Evolutionary conservation across 106 monocot species (phyloP), one percentile per base, ranked within the genome.

Genomic region (Gastrodia elata): DNA sequence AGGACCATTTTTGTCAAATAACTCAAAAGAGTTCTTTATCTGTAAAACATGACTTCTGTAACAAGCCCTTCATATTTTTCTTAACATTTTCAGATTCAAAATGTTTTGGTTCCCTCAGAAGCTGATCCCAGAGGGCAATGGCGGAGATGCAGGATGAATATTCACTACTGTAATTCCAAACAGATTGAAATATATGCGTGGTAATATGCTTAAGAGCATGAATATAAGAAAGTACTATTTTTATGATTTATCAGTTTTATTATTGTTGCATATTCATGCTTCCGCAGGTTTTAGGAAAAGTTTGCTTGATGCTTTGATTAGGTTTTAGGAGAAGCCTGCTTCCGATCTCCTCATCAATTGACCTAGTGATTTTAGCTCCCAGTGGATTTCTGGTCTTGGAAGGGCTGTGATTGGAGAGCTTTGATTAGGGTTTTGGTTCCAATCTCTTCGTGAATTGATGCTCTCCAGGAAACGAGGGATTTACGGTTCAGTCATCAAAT

Each of bases 121-220:
- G 90, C 90, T 61, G 87, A 92, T 74, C 87, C 77, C 74, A 41
- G 74, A 80, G 73, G 68, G 30, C 65, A 73, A 6, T 96, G 96
- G 96, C 39, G 48, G 55, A 81, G 68, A 22, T 96, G 96, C 80
- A 92, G 61, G 73, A 42, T 78, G 73, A 85, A 96, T 64, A 85
- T 96, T 64, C 76, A 64, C 34, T 68, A 88, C 58, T 92, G 92
- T 76, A 77, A 83, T 68, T 52, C 85, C 68, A 78, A 82, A 11
- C 90, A 92, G 78, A 77, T 92, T 55, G 69, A 86, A 72, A 26
- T 75, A 7, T 83, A n/a, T 96, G 65, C 90, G 88, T 64, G 95
- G 95, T 92, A 58, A 27, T 38, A n/a, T n/a, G 22, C 71, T 72
- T 48, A n/a, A 16, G 37, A 78, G 38, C 57, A 70, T 14, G 44